These are phyloP conservation scores for Psilocybe sp. DNA, from an alignment of 768 basidiomycete genomes.

Conservation along the genomic window DNA sequence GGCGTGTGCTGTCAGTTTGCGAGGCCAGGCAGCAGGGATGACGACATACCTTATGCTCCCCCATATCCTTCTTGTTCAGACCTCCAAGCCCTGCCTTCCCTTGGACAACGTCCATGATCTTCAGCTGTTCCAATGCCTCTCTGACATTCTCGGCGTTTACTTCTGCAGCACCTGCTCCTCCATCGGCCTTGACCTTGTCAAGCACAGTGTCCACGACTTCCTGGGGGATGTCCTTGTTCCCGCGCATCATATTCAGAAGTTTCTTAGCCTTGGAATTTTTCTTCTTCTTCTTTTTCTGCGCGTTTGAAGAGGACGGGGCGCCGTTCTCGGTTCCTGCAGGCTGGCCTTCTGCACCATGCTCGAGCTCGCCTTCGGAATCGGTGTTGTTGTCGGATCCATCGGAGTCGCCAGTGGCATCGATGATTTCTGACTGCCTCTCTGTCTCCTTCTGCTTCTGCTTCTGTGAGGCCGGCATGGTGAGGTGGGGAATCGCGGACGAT, in stretches of 20 bases:
- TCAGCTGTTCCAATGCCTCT: constrained; percentile 70
- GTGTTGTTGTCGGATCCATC: constrained; percentile 12
- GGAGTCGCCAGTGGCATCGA: constrained; percentile 29
- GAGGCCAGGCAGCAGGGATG: background rate
- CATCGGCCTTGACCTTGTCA: constrained; percentile 62
- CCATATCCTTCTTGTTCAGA: constrained; percentile 74
- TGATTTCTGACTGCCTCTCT: constrained; percentile 39
- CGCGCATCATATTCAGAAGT: constrained; percentile 42
- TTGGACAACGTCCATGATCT: constrained; percentile 81
- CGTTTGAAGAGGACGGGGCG: constrained; percentile 31
- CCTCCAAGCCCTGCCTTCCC: constrained; percentile 79
- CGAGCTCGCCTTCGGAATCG: constrained; percentile 12
- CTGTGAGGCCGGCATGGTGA: constrained; percentile 32
- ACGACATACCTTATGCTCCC: constrained; percentile 78
- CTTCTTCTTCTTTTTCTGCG: constrained; percentile 83
- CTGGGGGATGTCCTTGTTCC: constrained; percentile 51
- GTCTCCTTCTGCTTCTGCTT: constrained; percentile 40
- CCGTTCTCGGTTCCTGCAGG: constrained; percentile 24
- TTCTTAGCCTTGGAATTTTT: constrained; percentile 73
- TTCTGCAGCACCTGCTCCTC: constrained; percentile 38
- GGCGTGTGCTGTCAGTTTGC: background rate
- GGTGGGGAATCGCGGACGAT: background rate
- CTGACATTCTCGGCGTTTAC: constrained; percentile 67
- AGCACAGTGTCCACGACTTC: constrained; percentile 65
- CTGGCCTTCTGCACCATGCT: constrained; percentile 23